phyloP scores from a whole-genome alignment of 371 early-diverging fungal genomes.

The Batrachochytrium dendrobatidis region DNA sequence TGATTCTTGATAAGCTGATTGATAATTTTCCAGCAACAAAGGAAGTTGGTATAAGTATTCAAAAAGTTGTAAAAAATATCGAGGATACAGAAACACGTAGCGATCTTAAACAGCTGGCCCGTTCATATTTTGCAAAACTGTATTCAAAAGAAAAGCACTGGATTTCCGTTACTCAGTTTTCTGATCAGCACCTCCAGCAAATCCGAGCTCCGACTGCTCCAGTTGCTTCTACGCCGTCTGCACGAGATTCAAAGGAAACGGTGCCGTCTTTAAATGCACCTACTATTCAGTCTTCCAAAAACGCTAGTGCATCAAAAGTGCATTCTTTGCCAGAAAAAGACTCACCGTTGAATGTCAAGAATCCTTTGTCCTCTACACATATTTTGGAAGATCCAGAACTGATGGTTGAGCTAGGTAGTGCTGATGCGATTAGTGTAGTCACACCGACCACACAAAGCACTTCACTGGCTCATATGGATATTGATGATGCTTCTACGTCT shows the following conservation, averaged over 20 bases:
- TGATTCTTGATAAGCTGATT: conserved; percentile 57
- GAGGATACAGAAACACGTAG: conserved; percentile 35
- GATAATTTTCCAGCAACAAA: conserved; percentile 55
- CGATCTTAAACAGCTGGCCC: conserved; percentile 47
- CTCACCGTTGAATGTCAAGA: too few relatives aligned
- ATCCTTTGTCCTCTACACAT: too few relatives aligned
- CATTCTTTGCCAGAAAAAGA: too few relatives aligned
- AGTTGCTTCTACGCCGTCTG: background rate
- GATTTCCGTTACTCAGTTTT: conserved; percentile 12
- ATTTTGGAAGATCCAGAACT: too few relatives aligned
- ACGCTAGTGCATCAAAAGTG: too few relatives aligned
- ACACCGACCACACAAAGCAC: too few relatives aligned
- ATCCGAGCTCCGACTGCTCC: background rate
- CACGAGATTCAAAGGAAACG: background rate
- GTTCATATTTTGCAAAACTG: conserved; percentile 21
- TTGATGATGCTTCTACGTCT: too few relatives aligned
- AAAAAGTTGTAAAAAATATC: conserved; percentile 17
- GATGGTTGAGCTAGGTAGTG: too few relatives aligned
- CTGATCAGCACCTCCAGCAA: conserved; percentile 1
- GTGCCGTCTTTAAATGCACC: background rate
- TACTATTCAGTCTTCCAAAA: background rate
- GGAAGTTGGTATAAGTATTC: conserved; percentile 42
- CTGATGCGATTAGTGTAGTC: too few relatives aligned
- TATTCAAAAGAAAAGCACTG: conserved; percentile 11
- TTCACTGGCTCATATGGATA: too few relatives aligned